phyloP scores from a whole-genome alignment of 2,329 filamentous ascomycete genomes.

The Microthyrium microscopicum region DNA sequence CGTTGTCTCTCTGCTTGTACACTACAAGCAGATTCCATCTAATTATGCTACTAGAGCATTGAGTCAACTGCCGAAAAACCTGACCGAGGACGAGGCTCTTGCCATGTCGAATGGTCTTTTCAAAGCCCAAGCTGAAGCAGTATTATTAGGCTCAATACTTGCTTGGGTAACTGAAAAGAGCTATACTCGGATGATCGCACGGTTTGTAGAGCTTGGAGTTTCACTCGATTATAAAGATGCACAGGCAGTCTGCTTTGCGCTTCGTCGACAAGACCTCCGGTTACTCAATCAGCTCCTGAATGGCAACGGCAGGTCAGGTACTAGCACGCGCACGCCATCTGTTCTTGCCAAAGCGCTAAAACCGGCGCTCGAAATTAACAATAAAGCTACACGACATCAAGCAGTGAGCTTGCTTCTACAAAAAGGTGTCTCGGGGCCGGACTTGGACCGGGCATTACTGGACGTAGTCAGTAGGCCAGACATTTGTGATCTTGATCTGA shows the following conservation, averaged over 20 bases:
- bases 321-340: not conserved
- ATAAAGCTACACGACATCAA: not conserved
- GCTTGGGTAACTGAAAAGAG: too few relatives aligned
- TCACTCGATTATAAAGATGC: slow-evolving; percentile 2
- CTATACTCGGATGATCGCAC: too few relatives aligned
- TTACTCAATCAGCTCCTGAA: not conserved
- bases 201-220: not conserved
- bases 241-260: slow-evolving; percentile 2
- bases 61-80: too few relatives aligned
- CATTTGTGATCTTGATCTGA: not conserved
- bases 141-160: too few relatives aligned
- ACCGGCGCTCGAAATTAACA: slow-evolving; percentile 1
- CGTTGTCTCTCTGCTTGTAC: too few relatives aligned
- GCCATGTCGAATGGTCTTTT: too few relatives aligned
- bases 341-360: slow-evolving; percentile 3
- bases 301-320: too few relatives aligned
- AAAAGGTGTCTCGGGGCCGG: slow-evolving; percentile 2
- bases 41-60: too few relatives aligned
- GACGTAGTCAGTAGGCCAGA: slow-evolving; percentile 1
- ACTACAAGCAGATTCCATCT: too few relatives aligned
- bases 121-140: too few relatives aligned
- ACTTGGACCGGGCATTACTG: not conserved
- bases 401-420: slow-evolving; percentile 1
- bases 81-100: too few relatives aligned
- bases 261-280: slow-evolving; percentile 1